phyloP scores from a whole-genome alignment of 1,139 yeast species.

The Candida pseudocylindracea region DNA sequence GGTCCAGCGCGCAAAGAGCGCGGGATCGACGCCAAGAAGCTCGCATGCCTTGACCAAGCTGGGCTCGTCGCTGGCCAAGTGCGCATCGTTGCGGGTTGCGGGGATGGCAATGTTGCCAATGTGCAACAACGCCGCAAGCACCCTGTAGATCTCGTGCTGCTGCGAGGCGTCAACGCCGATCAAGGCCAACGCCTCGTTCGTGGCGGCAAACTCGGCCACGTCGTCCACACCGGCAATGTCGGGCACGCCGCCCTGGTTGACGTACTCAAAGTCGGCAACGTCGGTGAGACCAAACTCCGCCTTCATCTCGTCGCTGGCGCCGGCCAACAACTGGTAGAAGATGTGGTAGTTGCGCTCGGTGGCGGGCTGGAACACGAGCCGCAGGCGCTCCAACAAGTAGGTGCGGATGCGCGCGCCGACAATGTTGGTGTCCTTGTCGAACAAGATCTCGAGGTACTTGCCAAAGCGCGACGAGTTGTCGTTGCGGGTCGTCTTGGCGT shows the following conservation, averaged over 20 bases:
- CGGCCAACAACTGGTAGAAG: slow-evolving; percentile 76
- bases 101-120: slow-evolving; percentile 83
- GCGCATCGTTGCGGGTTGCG: slow-evolving; percentile 72
- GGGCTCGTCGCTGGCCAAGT: slow-evolving; percentile 70
- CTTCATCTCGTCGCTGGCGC: slow-evolving; percentile 42
- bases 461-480: slow-evolving; percentile 97
- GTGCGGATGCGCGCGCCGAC: slow-evolving; percentile 92
- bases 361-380: slow-evolving; percentile 82
- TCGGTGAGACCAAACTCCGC: slow-evolving; percentile 32
- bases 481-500: slow-evolving; percentile 92
- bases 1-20: slow-evolving; percentile 72
- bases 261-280: slow-evolving; percentile 54
- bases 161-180: slow-evolving; percentile 47
- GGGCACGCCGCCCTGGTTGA: slow-evolving; percentile 79
- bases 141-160: slow-evolving; percentile 51
- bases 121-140: slow-evolving; percentile 78
- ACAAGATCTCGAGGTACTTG: slow-evolving; percentile 79
- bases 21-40: slow-evolving; percentile 61
- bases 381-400: slow-evolving; percentile 76
- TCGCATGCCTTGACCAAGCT: slow-evolving; percentile 67
- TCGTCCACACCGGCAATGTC: slow-evolving; percentile 67
- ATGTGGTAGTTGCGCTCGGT: slow-evolving; percentile 88
- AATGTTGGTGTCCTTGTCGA: slow-evolving; percentile 51
- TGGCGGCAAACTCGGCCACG: slow-evolving; percentile 46
- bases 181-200: slow-evolving; percentile 52